Base-by-base conservation (phyloP, 2,329 filamentous ascomycete species). In the Hymenoscyphus occultus region DNA sequence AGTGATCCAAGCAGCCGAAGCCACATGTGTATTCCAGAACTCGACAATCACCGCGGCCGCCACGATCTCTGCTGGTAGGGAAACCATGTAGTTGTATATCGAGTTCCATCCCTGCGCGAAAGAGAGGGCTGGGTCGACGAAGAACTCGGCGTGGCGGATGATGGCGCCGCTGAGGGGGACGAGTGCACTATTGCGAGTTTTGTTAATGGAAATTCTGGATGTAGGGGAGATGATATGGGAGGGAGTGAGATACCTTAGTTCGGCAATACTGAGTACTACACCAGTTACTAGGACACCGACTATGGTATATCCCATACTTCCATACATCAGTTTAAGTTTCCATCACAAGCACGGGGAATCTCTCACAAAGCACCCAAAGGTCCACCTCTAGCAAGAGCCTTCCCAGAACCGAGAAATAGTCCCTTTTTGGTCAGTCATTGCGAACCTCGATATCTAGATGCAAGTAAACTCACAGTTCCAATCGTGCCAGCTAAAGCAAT, bases 11-110 rank as follows among this genome's bases (percentile, higher is more conserved):
- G 79, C 71, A 0, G 70, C 78, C 14, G 54, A 56, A 5, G 83
- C 76, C 28, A 80, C 80, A 28, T 86, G 80, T 2, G 77, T 82
- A 12, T 84, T 83, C 86, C 87, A 90, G 71, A 83, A 88, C 69
- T 85, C 78, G 64, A 89, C 86, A 39, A 90, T 76, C 2, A 88
- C 84, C 42, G 84, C 84, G 14, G 86, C 84, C 12, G 87, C 87
- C 1, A 84, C 83, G 67, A 89, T 86, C 74, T 90, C 87, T 63
- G 85, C 68, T 0, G 74, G 72, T 4, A 74, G 69, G 13, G 72
- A 72, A 1, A 75, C 67, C 9, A 72, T 69, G 39, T 69, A 71
- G 14, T 64, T 67, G 56, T 76, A 74, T 14, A 73, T 66, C 3
- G 73, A 71, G 10, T 75, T 75, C 67, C 74, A 76, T 45, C 74